Conservation (phyloP, 192 early-diverging fungal species). For the Allomyces macrogynus region DNA sequence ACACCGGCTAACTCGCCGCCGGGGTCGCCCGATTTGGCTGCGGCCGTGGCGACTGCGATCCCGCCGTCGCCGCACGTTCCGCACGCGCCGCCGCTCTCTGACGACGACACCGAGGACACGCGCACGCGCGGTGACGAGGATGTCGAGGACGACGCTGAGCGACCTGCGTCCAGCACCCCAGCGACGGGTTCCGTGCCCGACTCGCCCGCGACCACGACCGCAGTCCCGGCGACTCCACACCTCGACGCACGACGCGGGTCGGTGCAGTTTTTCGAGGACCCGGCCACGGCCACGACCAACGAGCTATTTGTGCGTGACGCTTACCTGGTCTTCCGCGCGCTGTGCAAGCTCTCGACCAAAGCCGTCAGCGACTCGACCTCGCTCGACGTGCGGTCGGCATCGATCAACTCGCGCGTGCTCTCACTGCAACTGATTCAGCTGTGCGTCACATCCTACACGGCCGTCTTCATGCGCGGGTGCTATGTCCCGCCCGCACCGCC, state of each 20-base stretch:
- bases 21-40: not conserved
- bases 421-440: constrained; percentile 60
- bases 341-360: constrained; percentile 80
- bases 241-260: not conserved
- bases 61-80: not conserved
- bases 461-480: constrained; percentile 34
- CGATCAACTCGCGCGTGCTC: constrained; percentile 65
- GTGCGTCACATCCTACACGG: constrained; percentile 49
- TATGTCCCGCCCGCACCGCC: not conserved
- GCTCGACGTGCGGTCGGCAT: constrained; percentile 53
- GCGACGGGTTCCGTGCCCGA: too few relatives aligned
- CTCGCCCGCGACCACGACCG: too few relatives aligned
- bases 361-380: constrained; percentile 39
- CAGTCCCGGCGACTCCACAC: too few relatives aligned
- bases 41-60: not conserved
- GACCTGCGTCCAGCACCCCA: too few relatives aligned
- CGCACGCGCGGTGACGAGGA: not conserved
- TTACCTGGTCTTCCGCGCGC: constrained; percentile 61
- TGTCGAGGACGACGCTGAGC: too few relatives aligned
- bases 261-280: not conserved
- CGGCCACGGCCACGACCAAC: not conserved
- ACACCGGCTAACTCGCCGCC: too few relatives aligned
- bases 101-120: not conserved
- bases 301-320: constrained; percentile 32
- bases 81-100: too few relatives aligned